Base-by-base conservation (phyloP, 345 rosid genomes). In the Brassica incana region DNA sequence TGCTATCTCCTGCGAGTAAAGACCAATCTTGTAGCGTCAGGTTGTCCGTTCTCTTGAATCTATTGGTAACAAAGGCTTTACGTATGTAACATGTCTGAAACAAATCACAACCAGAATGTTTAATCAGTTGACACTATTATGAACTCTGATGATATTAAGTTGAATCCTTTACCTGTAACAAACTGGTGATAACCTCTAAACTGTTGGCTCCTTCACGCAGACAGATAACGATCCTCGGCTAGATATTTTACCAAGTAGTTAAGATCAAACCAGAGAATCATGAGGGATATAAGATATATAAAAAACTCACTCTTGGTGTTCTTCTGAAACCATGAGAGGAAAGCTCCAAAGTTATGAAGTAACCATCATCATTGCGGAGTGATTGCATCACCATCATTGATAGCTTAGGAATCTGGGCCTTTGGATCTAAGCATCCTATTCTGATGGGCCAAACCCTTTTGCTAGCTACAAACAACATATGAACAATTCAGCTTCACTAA, bases 31-130 rank as follows among this genome's bases (percentile, higher is more conserved):
- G 69, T 6, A 25, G 5, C 2, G 66, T 71, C 67, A 54, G 73
- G 50, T 12, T 1, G 27, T 72, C 68, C 10, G 40, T 50, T 50
- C 56, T 56, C 67, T 66, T 52, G 33, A 6, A 14, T 54, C 65
- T 18, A 52, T 27, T 61, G 75, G 43, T 74, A 48, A 69, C 78
- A 61, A 79, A 0, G 43, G 74, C 54, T 67, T 73, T 67, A 43
- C 74, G 78, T 7, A 79, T 67, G 74, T 79, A 79, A 67, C 78
- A 79, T 73, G 82, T 8, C 78, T 78, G 77, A 20, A 56, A 67
- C 30, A 78, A 43, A 50, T 9, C 40, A 40, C 5, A 29, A 65
- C 60, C 68, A 78, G 0, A 40, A 72, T 6, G n/a, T 59, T 35
- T 59, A 2, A 72, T 72, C 20, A 65, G 25, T 36, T 8, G 8